Percentiles rank a stretch among this genome's conserved stretches.
These are phyloP conservation scores for Cylindrotheca closterium DNA, from an alignment of 108 stramenopile genomes.

Conservation along the genomic window DNA sequence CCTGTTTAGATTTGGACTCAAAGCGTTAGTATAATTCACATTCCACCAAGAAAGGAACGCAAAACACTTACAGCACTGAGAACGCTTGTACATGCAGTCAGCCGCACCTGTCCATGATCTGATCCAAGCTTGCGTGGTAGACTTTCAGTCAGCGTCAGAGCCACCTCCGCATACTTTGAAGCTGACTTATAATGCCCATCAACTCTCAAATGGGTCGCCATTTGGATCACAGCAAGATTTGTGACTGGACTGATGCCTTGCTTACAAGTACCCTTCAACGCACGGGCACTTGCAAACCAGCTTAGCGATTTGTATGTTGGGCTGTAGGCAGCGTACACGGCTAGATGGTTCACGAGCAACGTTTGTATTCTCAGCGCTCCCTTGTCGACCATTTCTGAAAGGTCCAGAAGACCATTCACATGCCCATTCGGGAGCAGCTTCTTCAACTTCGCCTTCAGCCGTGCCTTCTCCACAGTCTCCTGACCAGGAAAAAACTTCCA, in stretches of 20 bases:
- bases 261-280: constrained; percentile 8
- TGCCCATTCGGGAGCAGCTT: constrained; percentile 12
- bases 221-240: constrained; percentile 3
- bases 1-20: too few species aligned
- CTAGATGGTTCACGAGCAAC: constrained; percentile 6
- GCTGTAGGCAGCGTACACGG: not conserved
- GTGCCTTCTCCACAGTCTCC: constrained; percentile 11
- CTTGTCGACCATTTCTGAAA: constrained; percentile 18
- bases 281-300: constrained; percentile 6
- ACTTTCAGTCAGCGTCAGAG: constrained; percentile 10
- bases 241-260: constrained; percentile 18
- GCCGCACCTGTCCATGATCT: constrained; percentile 5
- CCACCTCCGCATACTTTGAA: constrained; percentile 11
- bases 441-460: constrained; percentile 5
- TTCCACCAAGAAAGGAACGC: not conserved
- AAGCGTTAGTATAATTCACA: not conserved
- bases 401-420: constrained; percentile 7
- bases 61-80: not conserved
- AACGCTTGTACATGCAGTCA: not conserved
- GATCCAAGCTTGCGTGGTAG: constrained; percentile 9
- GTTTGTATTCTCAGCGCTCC: constrained; percentile 6
- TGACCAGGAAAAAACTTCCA: constrained; percentile 20
- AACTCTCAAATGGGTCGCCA: not conserved
- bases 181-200: constrained; percentile 14
- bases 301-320: not conserved